phyloP scores from a whole-genome alignment of 1,284 basidiomycete species.

The Porodaedalea pini region DNA sequence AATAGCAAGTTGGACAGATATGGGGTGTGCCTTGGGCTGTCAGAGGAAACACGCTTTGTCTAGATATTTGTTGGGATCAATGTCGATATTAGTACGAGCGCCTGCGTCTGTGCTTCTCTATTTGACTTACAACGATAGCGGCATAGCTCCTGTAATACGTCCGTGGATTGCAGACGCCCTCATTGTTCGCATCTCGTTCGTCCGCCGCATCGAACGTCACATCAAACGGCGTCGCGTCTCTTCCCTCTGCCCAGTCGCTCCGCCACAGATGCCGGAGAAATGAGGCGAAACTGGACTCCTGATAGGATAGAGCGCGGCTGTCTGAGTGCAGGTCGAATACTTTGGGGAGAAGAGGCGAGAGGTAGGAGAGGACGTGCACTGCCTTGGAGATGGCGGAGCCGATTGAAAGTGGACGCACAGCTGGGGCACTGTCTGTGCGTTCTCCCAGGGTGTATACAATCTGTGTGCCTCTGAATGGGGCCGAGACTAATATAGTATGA shows the following conservation, averaged over 20 bases:
- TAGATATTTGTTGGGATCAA: not conserved
- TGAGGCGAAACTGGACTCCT: constrained; percentile 33
- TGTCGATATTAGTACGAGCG: not conserved
- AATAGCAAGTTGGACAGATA: constrained; percentile 14
- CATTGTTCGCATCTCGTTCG: constrained; percentile 38
- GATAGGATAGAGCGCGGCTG: constrained; percentile 38
- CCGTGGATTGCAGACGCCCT: constrained; percentile 35
- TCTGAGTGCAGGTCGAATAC: constrained; percentile 44
- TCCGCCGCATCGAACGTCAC: constrained; percentile 46
- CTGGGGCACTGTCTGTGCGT: constrained; percentile 38
- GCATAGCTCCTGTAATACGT: constrained; percentile 46
- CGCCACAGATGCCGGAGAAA: constrained; percentile 41
- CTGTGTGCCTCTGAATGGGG: constrained; percentile 49
- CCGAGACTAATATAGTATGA: constrained; percentile 36
- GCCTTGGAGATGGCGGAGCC: constrained; percentile 39
- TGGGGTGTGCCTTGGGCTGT: constrained; percentile 8
- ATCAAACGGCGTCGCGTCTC: constrained; percentile 47
- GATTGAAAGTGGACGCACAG: constrained; percentile 39
- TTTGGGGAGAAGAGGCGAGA: constrained; percentile 40
- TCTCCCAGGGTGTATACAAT: constrained; percentile 46
- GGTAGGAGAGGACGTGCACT: constrained; percentile 41
- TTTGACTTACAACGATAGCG: constrained; percentile 36
- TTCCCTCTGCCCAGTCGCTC: constrained; percentile 48
- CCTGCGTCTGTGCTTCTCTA: too few species aligned
- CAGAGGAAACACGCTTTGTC: constrained; percentile 9